Conservation (phyloP, 345 rosid genomes). For the Eucalyptus guilfoylei region DNA sequence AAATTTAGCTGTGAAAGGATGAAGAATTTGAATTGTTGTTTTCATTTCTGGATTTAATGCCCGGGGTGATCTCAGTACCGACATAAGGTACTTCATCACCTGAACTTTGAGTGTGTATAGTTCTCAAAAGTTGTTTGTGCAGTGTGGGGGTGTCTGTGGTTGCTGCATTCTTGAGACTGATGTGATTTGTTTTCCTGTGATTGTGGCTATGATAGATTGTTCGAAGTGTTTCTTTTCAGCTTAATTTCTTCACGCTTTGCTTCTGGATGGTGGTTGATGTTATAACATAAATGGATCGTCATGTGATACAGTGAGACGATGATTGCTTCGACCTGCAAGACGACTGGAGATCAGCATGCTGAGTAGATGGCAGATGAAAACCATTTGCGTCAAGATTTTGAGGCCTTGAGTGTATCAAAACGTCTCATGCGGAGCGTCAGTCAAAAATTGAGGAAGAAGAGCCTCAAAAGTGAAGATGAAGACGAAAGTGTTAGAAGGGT, state of each 20-base stretch:
- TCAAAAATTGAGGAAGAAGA: constrained; percentile 61
- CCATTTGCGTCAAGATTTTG: constrained; percentile 48
- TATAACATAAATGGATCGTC: neutral
- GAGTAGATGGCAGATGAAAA: constrained; percentile 38
- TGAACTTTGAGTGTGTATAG: neutral
- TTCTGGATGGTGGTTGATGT: neutral
- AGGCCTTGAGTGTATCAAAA: constrained; percentile 59
- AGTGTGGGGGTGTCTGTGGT: neutral
- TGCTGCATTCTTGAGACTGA: neutral
- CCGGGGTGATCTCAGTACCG: neutral
- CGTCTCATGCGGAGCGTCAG: constrained; percentile 71
- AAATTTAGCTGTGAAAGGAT: neutral
- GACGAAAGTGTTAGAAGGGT: constrained; percentile 42
- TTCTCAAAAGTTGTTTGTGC: neutral
- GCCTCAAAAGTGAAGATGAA: constrained; percentile 34
- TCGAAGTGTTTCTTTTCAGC: neutral
- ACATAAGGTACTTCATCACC: neutral
- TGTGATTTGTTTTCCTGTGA: neutral
- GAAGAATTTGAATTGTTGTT: neutral
- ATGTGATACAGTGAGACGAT: neutral
- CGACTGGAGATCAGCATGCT: constrained; percentile 21
- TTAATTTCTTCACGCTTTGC: neutral
- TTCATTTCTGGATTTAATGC: neutral
- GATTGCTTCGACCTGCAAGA: neutral
- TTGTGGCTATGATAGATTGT: neutral